Conservation (phyloP, 208 protist genomes). For the Acanthamoeba sp. region DNA sequence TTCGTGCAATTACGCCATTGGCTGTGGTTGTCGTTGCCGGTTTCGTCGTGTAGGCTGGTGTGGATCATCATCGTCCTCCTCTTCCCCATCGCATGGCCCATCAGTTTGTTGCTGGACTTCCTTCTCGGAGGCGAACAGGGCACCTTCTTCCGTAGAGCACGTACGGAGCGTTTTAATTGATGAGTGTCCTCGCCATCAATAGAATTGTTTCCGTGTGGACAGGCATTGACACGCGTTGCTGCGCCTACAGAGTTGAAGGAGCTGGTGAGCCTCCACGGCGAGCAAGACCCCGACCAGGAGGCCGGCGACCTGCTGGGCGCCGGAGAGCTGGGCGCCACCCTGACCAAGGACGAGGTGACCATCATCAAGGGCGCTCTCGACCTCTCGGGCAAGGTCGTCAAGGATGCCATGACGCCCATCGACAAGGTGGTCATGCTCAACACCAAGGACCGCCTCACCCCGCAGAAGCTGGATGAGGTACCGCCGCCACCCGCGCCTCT, state of each 20-base stretch:
- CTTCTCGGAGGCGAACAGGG: constrained; percentile 80
- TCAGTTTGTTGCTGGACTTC: constrained; percentile 83
- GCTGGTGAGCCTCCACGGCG: constrained; percentile 76
- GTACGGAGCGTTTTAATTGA: background rate
- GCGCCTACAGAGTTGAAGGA: constrained; percentile 83
- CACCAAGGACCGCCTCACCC: constrained; percentile 66
- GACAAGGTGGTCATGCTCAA: constrained; percentile 84
- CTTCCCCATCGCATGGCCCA: constrained; percentile 81
- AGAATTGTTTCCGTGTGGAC: too few species aligned
- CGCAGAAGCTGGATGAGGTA: constrained; percentile 76
- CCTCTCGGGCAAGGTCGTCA: constrained; percentile 83
- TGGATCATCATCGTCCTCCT: constrained; percentile 84
- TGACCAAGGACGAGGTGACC: constrained; percentile 83
- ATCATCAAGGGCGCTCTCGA: constrained; percentile 84
- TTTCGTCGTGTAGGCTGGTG: constrained; percentile 86
- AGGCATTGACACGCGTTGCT: too few species aligned
- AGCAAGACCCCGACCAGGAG: constrained; percentile 15
- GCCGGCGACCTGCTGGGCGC: background rate
- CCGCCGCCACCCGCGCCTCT: background rate
- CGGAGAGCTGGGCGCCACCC: background rate
- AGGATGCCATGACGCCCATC: constrained; percentile 82
- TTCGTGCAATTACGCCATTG: too few species aligned
- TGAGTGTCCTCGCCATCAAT: too few species aligned
- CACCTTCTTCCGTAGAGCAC: constrained; percentile 72
- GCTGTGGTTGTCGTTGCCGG: too few species aligned